Base-by-base conservation (phyloP, 257 asterid genomes). In the Gentiana straminea region DNA sequence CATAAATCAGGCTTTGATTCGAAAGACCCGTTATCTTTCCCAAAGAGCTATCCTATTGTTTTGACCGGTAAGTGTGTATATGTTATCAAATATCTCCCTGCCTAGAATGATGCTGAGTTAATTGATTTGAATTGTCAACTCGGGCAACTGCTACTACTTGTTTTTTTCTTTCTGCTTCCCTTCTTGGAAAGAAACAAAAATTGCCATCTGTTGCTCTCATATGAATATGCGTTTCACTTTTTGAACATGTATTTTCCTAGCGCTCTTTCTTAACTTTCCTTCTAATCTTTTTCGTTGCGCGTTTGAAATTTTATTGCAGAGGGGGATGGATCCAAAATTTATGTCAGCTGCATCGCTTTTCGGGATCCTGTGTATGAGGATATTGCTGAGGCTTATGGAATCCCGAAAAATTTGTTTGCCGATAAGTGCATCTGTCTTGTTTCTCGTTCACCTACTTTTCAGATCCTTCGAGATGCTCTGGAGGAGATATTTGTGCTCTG, bases 311-410 rank as follows among this genome's bases (percentile, higher is more conserved):
- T 60, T 52, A 4, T 36, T 68, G 55, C 61, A 76, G 81, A 88
- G 76, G 97, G 97, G 5, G 97, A 89, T 67, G 97, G 94, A 34
- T 89, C 97, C 52, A 89, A 89, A 68, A 89, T 89, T 49, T 89
- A 86, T 51, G 97, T 89, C 51, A 81, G 82, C 13, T 89, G 95
- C 74, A 89, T 89, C 36, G 95, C 94, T 4, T 89, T 89, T 57
- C 78, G 94, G 6, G 97, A 89, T 74, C 97, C 79, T 6, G 86
- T 89, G 49, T 83, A 89, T 3, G 83, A 85, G 65, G 97, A 89
- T 61, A 68, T 89, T 44, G 86, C 83, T 50, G 95, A 86, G 70
- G 97, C 95, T 8, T 81, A 86, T 65, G 73, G 72, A 41, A 81
- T 89, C 54, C 78, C 87, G 7, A 68, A 73, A 7, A 75, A 81